A percentile compares a stretch with the other conserved stretches of the same genome.
phyloP scores from a whole-genome alignment of 768 basidiomycete species.

The Kwoniella botswanensis region DNA sequence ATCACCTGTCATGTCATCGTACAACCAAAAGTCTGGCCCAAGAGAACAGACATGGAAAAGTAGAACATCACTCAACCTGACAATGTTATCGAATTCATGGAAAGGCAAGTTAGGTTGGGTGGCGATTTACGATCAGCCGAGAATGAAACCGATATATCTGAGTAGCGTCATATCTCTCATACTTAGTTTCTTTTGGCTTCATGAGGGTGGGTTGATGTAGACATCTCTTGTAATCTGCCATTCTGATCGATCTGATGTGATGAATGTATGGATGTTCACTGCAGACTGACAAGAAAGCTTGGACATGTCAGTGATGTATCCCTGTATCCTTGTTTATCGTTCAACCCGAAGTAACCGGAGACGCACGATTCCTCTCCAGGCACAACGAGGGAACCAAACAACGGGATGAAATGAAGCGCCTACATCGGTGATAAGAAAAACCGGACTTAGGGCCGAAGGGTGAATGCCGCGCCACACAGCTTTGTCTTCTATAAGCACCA shows the following conservation, averaged over 20 bases:
- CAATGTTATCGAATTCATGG: constrained; percentile 4
- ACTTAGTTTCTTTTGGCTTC: neutral
- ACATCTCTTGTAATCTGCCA: too few relatives aligned
- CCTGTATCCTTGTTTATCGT: neutral
- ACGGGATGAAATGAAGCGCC: neutral
- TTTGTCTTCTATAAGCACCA: neutral
- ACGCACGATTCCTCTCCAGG: neutral
- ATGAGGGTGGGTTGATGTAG: too few relatives aligned
- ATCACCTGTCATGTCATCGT: neutral
- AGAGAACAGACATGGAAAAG: neutral
- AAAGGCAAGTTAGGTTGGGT: constrained; percentile 8
- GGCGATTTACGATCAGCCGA: constrained; percentile 17
- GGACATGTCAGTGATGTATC: neutral
- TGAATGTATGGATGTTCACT: too few relatives aligned
- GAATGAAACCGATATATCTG: constrained; percentile 8
- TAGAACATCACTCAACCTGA: constrained; percentile 22
- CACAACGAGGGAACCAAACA: neutral
- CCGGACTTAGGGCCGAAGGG: neutral
- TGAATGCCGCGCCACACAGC: neutral
- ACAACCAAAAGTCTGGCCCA: neutral
- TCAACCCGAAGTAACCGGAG: neutral
- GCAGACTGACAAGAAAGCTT: too few relatives aligned
- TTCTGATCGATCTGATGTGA: too few relatives aligned
- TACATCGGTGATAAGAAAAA: constrained; percentile 1
- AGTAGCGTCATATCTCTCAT: neutral